Percentiles rank a stretch among this genome's conserved stretches.
These are phyloP conservation scores for Corylus americana DNA, from an alignment of 306 rosid species.

Conservation along the genomic window DNA sequence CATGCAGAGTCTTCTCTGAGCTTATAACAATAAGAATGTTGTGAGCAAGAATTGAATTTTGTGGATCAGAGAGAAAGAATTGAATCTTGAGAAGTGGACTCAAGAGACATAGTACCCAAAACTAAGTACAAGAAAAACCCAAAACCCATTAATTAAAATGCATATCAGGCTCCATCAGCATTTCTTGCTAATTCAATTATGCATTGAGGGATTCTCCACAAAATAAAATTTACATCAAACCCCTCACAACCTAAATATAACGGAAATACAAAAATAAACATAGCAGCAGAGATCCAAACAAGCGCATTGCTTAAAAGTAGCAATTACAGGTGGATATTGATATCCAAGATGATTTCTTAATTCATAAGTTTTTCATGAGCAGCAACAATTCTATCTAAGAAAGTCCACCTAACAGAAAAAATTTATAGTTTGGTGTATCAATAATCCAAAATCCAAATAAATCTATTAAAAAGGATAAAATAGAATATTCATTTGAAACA, in stretches of 20 bases:
- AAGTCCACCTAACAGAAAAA: not conserved
- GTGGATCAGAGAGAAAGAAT: not conserved
- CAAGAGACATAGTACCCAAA: slow-evolving; percentile 2
- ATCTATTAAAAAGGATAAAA: not conserved
- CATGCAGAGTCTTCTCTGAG: not conserved
- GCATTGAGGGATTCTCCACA: not conserved
- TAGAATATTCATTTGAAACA: not conserved
- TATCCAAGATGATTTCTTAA: not conserved
- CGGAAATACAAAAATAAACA: not conserved
- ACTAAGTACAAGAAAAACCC: not conserved
- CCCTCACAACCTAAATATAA: not conserved
- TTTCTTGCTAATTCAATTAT: not conserved
- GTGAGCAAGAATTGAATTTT: not conserved
- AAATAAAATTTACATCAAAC: not conserved
- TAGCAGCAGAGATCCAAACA: not conserved
- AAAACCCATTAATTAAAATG: not conserved
- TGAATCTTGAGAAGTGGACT: not conserved
- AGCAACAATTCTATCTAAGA: not conserved
- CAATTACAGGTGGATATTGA: not conserved
- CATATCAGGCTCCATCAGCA: not conserved
- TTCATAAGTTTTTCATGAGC: not conserved
- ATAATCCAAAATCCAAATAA: not conserved
- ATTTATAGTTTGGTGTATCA: not conserved
- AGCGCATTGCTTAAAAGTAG: not conserved
- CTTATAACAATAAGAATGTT: slow-evolving; percentile 1